A percentile compares a stretch with the other conserved stretches of the same genome.
Evolutionary conservation across 148 eudicot species (phyloP).

Genomic region (Fallopia convolvulus): DNA sequence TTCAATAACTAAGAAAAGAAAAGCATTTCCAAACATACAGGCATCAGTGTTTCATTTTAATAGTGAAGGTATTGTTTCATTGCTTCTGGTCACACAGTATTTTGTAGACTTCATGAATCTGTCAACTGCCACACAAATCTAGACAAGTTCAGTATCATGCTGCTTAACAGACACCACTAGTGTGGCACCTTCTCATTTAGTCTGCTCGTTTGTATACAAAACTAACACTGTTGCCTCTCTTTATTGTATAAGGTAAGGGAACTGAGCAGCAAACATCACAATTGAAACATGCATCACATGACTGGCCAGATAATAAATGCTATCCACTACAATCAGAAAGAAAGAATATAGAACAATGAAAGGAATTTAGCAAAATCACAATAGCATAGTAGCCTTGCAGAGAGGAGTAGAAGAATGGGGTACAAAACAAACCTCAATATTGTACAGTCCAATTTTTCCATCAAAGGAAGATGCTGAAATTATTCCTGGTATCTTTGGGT

Average conservation of each 20-base stretch:
- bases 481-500: slow-evolving; percentile 82
- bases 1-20: background rate
- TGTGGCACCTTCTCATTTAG: background rate
- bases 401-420: background rate
- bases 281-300: background rate
- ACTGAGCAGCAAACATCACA: background rate
- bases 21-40: background rate
- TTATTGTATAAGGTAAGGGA: background rate
- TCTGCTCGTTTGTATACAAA: background rate
- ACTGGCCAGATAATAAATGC: background rate
- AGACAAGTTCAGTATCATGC: background rate
- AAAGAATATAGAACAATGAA: background rate
- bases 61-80: background rate
- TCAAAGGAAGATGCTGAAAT: slow-evolving; percentile 98
- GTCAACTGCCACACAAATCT: background rate
- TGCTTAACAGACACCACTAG: background rate
- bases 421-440: slow-evolving; percentile 63
- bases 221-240: background rate
- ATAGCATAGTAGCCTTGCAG: background rate
- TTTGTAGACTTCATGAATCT: background rate
- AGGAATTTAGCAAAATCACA: background rate
- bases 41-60: background rate
- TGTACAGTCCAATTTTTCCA: slow-evolving; percentile 88
- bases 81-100: background rate
- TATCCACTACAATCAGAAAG: background rate